These are phyloP conservation scores for Dioscorea cayenensis DNA, from an alignment of 116 monocot genomes.

Conservation along the genomic window DNA sequence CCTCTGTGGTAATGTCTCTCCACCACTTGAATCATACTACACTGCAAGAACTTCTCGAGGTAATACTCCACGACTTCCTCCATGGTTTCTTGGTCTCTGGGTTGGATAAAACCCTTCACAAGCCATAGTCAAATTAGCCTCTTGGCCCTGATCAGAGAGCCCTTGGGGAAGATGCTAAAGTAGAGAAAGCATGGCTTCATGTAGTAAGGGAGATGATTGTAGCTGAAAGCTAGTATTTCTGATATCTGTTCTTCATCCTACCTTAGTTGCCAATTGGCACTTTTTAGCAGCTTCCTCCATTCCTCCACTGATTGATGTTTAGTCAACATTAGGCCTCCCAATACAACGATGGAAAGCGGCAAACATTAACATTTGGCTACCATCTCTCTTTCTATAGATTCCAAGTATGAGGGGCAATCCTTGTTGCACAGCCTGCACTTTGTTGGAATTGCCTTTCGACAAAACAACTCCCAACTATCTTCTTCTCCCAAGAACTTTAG, in stretches of 20 bases:
- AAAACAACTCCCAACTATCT: constrained; percentile 20
- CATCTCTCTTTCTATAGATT: constrained; percentile 7
- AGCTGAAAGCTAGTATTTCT: constrained; percentile 17
- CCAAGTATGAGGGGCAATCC: not conserved
- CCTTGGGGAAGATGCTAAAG: constrained; percentile 18
- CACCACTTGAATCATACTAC: constrained; percentile 18
- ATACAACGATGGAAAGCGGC: constrained; percentile 7
- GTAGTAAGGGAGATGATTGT: constrained; percentile 10
- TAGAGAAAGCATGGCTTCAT: constrained; percentile 29
- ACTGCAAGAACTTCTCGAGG: constrained; percentile 14
- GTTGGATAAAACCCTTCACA: constrained; percentile 25
- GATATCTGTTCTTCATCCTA: not conserved
- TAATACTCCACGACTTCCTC: constrained; percentile 16
- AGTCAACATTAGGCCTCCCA: constrained; percentile 11
- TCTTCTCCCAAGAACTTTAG: constrained; percentile 3
- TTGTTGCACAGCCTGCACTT: too few relatives aligned
- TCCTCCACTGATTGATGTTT: not conserved
- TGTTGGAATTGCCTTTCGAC: constrained; percentile 2
- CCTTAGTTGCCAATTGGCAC: constrained; percentile 2
- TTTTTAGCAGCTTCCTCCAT: not conserved
- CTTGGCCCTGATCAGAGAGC: not conserved
- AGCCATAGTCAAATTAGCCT: constrained; percentile 21
- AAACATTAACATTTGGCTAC: constrained; percentile 8
- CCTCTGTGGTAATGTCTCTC: not conserved
- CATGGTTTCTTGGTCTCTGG: not conserved